phyloP scores from a whole-genome alignment of 1,284 basidiomycete species.

The Malassezia furfur region DNA sequence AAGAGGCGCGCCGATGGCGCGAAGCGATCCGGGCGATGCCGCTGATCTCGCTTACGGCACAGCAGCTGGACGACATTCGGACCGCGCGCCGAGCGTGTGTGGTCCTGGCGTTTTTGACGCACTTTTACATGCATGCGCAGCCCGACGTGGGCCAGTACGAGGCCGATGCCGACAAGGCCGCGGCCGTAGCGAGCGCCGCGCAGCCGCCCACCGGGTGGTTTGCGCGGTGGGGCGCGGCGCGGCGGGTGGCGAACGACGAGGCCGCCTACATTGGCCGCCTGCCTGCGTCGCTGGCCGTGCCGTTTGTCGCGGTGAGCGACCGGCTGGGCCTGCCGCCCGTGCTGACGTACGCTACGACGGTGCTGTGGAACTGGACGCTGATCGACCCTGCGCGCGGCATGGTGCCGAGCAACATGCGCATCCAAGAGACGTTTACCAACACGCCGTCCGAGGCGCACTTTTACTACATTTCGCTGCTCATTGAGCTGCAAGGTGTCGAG shows the following conservation, averaged over 20 bases:
- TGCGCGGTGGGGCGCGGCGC: background rate
- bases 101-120: constrained; percentile 72
- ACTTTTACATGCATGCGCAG: constrained; percentile 76
- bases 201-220: background rate
- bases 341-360: constrained; percentile 84
- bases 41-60: constrained; percentile 19
- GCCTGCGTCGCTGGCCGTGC: constrained; percentile 65
- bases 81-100: constrained; percentile 63
- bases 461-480: constrained; percentile 76
- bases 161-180: background rate
- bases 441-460: constrained; percentile 80
- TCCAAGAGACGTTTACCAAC: constrained; percentile 66
- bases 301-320: constrained; percentile 59
- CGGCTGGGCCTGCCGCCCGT: constrained; percentile 77
- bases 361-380: constrained; percentile 77
- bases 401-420: constrained; percentile 41
- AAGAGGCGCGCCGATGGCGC: constrained; percentile 55
- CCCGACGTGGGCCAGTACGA: constrained; percentile 26
- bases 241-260: constrained; percentile 11
- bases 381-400: constrained; percentile 39
- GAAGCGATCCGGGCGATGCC: constrained; percentile 52
- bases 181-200: background rate
- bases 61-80: constrained; percentile 31
- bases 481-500: constrained; percentile 78
- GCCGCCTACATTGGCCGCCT: constrained; percentile 52